Base-by-base conservation (phyloP, 768 basidiomycete genomes). In the Coprinopsis sp. region DNA sequence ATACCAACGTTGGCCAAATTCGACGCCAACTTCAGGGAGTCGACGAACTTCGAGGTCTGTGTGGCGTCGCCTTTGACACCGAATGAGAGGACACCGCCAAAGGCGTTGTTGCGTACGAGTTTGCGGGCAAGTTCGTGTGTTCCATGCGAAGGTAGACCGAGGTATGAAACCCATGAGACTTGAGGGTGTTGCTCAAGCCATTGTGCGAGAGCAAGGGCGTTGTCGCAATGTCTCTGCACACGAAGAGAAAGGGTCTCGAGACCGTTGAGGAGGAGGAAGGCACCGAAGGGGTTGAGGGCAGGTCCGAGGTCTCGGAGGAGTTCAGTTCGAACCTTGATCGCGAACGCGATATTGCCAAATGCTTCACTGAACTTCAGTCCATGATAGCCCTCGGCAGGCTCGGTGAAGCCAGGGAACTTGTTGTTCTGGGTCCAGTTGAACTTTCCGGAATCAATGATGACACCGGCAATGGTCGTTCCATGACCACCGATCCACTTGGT, bases 401-500 rank as follows among this genome's bases (percentile, higher is more conserved):
- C 71, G 2, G 84, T 88, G 67, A 91, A 86, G 3, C 72, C 72
- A 2, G 87, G 84, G 71, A 89, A 89, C 53, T 73, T 77, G 19
- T 82, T 82, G 7, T 81, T 82, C 37, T 61, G 69, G 2, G 70
- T 64, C 83, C 84, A 87, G 68, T 88, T 81, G 56, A 89, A 90
- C 46, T 83, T 85, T 37, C 83, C 87, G 7, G 77, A 74, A 60
- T 89, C 87, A 37, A 91, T 63, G 48, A 91, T 67, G 23, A 88
- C 78, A 33, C 88, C 89, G 3, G 73, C 87, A 37, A 91, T 86
- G 19, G 84, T 85, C 0, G 82, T 89, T 24, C 89, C 87, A 50
- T 88, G 86, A 0, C 84, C 83, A 11, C 84, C 82, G 27, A 90
- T 88, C 89, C 88, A 91, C 57, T 91, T 90, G 1, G 88, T 89